phyloP scores from a whole-genome alignment of 345 rosid species.

The Hibiscus mutabilis region DNA sequence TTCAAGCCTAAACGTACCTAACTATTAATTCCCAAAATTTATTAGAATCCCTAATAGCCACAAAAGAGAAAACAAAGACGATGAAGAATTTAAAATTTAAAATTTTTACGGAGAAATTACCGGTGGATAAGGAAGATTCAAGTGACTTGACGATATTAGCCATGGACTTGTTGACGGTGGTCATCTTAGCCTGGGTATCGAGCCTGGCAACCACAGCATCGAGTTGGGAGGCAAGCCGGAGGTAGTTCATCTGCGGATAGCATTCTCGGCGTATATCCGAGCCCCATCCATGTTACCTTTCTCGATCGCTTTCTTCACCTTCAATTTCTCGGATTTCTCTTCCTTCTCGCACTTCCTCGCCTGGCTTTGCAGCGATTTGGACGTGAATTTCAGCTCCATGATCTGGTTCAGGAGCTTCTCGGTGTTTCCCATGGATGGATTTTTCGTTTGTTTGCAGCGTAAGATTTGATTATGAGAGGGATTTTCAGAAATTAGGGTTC shows the following conservation, averaged over 20 bases:
- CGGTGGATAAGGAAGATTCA: conserved; percentile 74
- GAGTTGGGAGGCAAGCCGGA: conserved; percentile 76
- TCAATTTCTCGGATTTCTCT: conserved; percentile 86
- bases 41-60: not conserved
- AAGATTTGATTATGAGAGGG: not conserved
- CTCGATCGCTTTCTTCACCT: no score
- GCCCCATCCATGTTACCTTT: conserved; percentile 98
- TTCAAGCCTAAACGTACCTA: no score
- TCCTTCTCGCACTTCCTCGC: conserved; percentile 96
- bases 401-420: conserved; percentile 91
- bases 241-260: conserved; percentile 94
- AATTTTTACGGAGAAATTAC: conserved; percentile 23
- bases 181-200: conserved; percentile 95
- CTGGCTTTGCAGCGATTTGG: conserved; percentile 85
- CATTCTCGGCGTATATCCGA: conserved; percentile 93
- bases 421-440: conserved; percentile 72
- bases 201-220: conserved; percentile 92
- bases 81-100: not conserved
- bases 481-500: not conserved
- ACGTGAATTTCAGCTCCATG: conserved; percentile 85
- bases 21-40: not conserved
- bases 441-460: not conserved
- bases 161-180: conserved; percentile 86
- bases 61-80: not conserved
- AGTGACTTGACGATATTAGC: conserved; percentile 80